Conservation (phyloP, 495 filamentous ascomycete genomes). For the Evansstolkia leycettana region DNA sequence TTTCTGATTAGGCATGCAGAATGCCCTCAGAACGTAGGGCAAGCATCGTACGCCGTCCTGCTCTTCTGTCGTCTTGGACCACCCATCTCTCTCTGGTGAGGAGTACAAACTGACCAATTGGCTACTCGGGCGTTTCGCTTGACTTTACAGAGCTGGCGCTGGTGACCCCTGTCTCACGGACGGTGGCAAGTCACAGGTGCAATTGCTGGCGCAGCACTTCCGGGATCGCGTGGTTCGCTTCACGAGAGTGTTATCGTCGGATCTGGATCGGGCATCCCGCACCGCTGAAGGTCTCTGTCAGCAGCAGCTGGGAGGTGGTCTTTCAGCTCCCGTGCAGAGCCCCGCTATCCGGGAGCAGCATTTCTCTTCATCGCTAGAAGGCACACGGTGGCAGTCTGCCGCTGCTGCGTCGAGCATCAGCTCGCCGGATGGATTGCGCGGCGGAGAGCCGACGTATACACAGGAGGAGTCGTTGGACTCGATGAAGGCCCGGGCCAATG, state of each 20-base stretch:
- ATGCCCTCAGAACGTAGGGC: slow-evolving; percentile 73
- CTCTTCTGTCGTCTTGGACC: neutral
- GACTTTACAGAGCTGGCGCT: slow-evolving; percentile 34
- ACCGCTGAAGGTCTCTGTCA: slow-evolving; percentile 55
- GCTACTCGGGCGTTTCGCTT: too few species aligned
- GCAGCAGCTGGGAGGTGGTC: slow-evolving; percentile 24
- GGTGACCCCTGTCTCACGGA: slow-evolving; percentile 64
- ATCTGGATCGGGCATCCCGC: slow-evolving; percentile 55
- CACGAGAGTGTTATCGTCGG: slow-evolving; percentile 60
- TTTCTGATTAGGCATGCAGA: slow-evolving; percentile 75
- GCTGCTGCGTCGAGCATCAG: slow-evolving; percentile 52
- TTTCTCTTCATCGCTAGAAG: slow-evolving; percentile 2
- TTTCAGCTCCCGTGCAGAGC: slow-evolving; percentile 5
- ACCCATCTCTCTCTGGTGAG: too few species aligned
- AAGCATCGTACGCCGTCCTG: slow-evolving; percentile 46
- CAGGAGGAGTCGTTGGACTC: slow-evolving; percentile 32
- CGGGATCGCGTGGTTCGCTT: slow-evolving; percentile 27
- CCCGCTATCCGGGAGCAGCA: slow-evolving; percentile 11
- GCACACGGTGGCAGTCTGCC: slow-evolving; percentile 31
- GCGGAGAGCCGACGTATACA: slow-evolving; percentile 36
- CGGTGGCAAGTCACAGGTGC: slow-evolving; percentile 63
- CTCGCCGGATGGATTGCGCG: slow-evolving; percentile 50
- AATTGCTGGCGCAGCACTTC: slow-evolving; percentile 36
- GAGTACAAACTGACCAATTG: too few species aligned
- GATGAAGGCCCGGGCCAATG: slow-evolving; percentile 47